Base-by-base conservation (phyloP, 768 basidiomycete species). In the Leccinum broughii region DNA sequence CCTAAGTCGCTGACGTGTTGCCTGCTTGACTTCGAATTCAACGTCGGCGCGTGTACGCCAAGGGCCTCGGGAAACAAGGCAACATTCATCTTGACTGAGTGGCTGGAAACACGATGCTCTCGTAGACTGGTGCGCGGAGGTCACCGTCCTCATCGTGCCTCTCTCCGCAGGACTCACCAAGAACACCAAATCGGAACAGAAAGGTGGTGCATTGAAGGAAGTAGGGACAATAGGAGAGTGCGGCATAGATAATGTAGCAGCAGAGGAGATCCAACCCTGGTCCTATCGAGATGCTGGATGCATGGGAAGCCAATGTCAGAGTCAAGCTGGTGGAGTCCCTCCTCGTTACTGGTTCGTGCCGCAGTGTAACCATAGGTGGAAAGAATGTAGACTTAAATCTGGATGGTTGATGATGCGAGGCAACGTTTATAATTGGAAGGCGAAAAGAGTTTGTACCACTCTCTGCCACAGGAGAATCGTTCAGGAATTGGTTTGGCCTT, bases 61-160 rank as follows among this genome's bases (percentile, higher is more conserved):
- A 96, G 68, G 87, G 84, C 1, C 74, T 97, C 48, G 80, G 85
- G 3, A 94, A 98, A 34, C 56, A 97, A 98, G 74, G 77, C 88
- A 13, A 73, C 81, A 4, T 96, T 84, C 74, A 75, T 92, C 32
- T 79, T 96, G 22, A 86, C 86, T 1, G 93, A 95, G 67, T 94
- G 91, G 86, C 84, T 94, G 28, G 8, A 30, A 30, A 9, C 0
- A 30, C 28, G 28, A 30, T 30, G 28, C 28, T 30, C 28, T 30
- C 28, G 28, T 30, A 30, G 8, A 30, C 8, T 30, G 28, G 28
- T 30, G 28, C 28, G 28, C 28, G 0, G 97, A 98, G 76, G 81
- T 96, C 44, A 80, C 86, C 14, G 84, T 98, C 14, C 94, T 94
- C 2, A 77, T 94, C 44, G 76, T 86, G 15, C 81, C 90, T 77